Percentiles rank a stretch among this genome's conserved stretches.
Evolutionary conservation across 2,329 filamentous ascomycete species (phyloP).

Genomic region (Stemphylium beticola): DNA sequence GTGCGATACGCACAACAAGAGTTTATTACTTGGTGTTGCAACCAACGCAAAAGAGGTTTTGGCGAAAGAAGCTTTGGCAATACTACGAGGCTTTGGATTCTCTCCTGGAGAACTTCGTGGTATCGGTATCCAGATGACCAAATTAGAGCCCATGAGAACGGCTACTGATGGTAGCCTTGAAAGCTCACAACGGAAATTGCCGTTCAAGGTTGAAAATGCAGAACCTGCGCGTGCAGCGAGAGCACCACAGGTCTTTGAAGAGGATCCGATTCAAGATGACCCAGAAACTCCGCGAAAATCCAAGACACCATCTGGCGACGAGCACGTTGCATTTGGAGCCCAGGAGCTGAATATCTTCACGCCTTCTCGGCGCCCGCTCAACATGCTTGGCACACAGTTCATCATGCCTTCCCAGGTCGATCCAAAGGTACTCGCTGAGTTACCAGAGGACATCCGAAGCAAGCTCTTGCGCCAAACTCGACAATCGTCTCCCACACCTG

Average conservation of each 20-base stretch:
- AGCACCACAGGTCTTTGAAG: slow-evolving; percentile 28
- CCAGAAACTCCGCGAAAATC: slow-evolving; percentile 49
- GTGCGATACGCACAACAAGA: slow-evolving; percentile 94
- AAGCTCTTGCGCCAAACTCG: slow-evolving; percentile 63
- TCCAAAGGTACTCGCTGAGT: slow-evolving; percentile 77
- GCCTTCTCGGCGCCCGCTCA: slow-evolving; percentile 70
- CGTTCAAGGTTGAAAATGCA: slow-evolving; percentile 66
- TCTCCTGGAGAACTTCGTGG: slow-evolving; percentile 92
- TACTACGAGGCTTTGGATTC: slow-evolving; percentile 81
- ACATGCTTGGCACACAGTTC: slow-evolving; percentile 88
- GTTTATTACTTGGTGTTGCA: slow-evolving; percentile 78
- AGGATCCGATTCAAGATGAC: slow-evolving; percentile 57
- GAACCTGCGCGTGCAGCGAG: slow-evolving; percentile 34
- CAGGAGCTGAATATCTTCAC: slow-evolving; percentile 51
- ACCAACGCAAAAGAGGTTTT: slow-evolving; percentile 76
- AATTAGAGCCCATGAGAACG: slow-evolving; percentile 78
- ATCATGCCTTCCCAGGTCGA: slow-evolving; percentile 86
- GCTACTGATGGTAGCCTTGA: slow-evolving; percentile 61
- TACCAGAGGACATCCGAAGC: slow-evolving; percentile 82
- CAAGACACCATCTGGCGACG: slow-evolving; percentile 29
- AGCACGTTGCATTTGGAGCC: slow-evolving; percentile 49
- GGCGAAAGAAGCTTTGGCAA: slow-evolving; percentile 81
- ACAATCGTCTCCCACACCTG: slow-evolving; percentile 36
- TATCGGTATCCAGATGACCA: slow-evolving; percentile 91
- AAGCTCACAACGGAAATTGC: slow-evolving; percentile 79